Evolutionary conservation across 1,139 yeast species (phyloP), one percentile per base, ranked within the genome.

Genomic region (Casaregolazyma suthepensis): DNA sequence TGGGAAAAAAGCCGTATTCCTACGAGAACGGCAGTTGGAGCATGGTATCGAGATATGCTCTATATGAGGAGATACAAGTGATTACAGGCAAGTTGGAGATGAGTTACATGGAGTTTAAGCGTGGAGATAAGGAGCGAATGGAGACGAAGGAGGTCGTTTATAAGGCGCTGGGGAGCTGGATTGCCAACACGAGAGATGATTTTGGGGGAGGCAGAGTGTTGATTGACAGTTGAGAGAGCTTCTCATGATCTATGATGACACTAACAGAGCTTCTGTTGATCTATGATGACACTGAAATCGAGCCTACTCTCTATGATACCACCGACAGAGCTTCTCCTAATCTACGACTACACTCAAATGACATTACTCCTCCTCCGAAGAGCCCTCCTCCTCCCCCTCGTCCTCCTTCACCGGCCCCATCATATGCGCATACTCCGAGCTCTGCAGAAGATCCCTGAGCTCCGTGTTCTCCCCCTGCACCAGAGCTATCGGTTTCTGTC

Each of bases 401-500:
- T 17, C 56, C 64, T 31, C 54, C 64, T 37, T 54, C 61, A 26
- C 50, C 59, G 67, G 62, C 17, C 68, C 71, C 55, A 68, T 59
- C 56, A 68, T 61, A 43, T 73, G 69, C 0, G 95, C 94, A 62
- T 81, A 83, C 67, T 88, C 96, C 0, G 97, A 96, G 57, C 90
- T 82, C 63, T 88, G 88, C 61, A 91, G 76, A 47, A 82, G 72
- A 59, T 82, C 82, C 50, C 74, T 73, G 61, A 91, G 75, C 19
- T 74, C 76, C 45, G 79, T 77, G 50, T 81, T 79, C 13, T 75
- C 73, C 9, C 76, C 75, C 42, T 70, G 69, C 12, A 82, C 85
- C 58, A 90, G 75, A 62, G 88, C 89, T 46, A 85, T 75, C 12
- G 99, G 96, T 63, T 79, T 85, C 63, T 85, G 79, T 29, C 85